Conservation (phyloP, 2,329 filamentous ascomycete genomes). For the Hortaea sp. region DNA sequence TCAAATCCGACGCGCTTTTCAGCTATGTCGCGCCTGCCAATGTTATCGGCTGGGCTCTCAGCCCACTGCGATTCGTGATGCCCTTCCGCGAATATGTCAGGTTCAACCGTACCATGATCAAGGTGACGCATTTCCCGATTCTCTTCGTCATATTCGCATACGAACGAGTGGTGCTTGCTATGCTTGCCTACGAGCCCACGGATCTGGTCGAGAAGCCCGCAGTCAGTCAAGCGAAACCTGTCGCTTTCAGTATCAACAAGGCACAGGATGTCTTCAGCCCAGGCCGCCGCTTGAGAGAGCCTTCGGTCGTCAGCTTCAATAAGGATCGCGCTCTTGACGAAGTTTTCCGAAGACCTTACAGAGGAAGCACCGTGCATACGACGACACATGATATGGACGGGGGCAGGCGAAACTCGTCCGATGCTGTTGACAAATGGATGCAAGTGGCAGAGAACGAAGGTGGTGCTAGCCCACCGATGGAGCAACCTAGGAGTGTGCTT, state of each 20-base stretch:
- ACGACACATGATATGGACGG: constrained; percentile 32
- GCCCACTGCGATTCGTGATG: constrained; percentile 71
- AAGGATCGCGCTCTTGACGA: constrained; percentile 87
- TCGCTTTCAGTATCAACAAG: constrained; percentile 23
- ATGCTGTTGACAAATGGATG: constrained; percentile 86
- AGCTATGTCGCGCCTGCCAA: constrained; percentile 89
- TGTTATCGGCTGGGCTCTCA: constrained; percentile 80
- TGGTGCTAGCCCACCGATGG: constrained; percentile 46
- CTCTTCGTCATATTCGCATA: constrained; percentile 81
- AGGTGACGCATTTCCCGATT: constrained; percentile 78
- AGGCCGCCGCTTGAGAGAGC: constrained; percentile 50
- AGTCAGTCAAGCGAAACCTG: constrained; percentile 16
- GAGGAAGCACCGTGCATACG: constrained; percentile 49
- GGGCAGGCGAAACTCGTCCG: constrained; percentile 64
- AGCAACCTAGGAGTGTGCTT: constrained; percentile 49
- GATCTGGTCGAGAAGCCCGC: constrained; percentile 68
- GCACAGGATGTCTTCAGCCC: constrained; percentile 59
- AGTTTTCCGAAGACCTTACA: constrained; percentile 65
- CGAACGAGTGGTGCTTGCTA: constrained; percentile 68
- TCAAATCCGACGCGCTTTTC: constrained; percentile 94
- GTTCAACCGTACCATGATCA: constrained; percentile 84
- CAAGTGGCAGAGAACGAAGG: constrained; percentile 51
- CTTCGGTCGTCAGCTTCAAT: constrained; percentile 77
- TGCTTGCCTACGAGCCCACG: constrained; percentile 68
- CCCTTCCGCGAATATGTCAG: constrained; percentile 72